phyloP scores from a whole-genome alignment of 495 filamentous ascomycete species.

The Aspergillus wentii region DNA sequence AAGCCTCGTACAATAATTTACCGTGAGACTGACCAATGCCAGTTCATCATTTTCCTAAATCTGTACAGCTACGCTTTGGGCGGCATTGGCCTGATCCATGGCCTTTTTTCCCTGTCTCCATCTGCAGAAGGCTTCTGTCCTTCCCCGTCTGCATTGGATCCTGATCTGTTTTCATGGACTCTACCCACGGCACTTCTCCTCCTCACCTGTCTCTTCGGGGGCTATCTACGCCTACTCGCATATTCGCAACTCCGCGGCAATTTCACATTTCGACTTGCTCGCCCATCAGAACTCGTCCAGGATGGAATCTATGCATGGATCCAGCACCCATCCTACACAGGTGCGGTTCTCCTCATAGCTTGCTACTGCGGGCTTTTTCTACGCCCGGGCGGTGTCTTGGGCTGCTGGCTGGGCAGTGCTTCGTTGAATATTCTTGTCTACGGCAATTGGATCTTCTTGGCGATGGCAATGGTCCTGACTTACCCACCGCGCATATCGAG shows the following conservation, averaged over 20 bases:
- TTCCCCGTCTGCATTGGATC: too few species aligned
- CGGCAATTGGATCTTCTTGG: neutral
- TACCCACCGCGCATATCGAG: conserved; percentile 25
- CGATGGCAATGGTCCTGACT: neutral
- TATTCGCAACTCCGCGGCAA: conserved; percentile 36
- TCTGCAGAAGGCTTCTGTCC: too few species aligned
- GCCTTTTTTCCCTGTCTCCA: too few species aligned
- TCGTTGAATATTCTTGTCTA: too few species aligned
- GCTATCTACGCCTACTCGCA: conserved; percentile 26
- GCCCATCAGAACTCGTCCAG: conserved; percentile 36
- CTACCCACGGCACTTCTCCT: too few species aligned
- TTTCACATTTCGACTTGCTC: conserved; percentile 43
- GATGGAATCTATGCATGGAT: conserved; percentile 39
- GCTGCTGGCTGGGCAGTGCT: conserved; percentile 17
- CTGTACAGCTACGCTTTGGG: too few species aligned
- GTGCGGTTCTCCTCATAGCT: conserved; percentile 15
- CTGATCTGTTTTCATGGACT: too few species aligned
- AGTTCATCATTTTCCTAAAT: too few species aligned
- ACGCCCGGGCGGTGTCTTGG: conserved; percentile 28
- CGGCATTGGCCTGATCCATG: too few species aligned
- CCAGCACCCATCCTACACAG: conserved; percentile 46
- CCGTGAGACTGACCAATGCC: too few species aligned
- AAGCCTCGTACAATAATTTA: too few species aligned
- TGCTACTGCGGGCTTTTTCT: conserved; percentile 17
- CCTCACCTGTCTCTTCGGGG: conserved; percentile 22